Evolutionary conservation across 306 rosid species (phyloP), one percentile per base, ranked within the genome.

Genomic region (Neltuma alba): DNA sequence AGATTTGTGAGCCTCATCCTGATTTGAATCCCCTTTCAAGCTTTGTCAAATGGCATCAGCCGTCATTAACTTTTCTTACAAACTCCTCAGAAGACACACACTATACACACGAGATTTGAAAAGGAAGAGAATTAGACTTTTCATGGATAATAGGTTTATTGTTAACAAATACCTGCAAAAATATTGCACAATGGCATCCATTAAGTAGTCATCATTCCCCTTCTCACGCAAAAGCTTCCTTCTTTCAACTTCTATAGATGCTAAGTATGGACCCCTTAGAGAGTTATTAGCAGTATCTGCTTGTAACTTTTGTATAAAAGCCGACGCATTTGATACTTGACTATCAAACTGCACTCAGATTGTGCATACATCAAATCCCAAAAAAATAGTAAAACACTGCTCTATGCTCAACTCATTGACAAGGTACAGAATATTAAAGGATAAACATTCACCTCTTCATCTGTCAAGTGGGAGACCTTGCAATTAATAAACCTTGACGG

Each of bases 161-260:
- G 31, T 18, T 30, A 33, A 12, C 28, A 42, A 12, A n/a, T 86
- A 96, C 99, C 97, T 86, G 78, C 74, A 34, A 81, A 85, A 93
- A 80, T 93, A 96, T 50, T 93, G 86, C 77, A 84, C 80, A 77
- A 96, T 78, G 77, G 72, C 85, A 78, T 85, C 94, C 88, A 93
- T 88, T 55, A 91, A 79, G 79, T 79, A 85, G 54, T 77, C 89
- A 42, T 83, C 92, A 73, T 90, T 84, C 62, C 88, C 93, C 85
- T 86, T 89, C 44, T 94, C 92, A 34, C 83, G 80, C 68, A 93
- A 73, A 83, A 85, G 91, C 85, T 83, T 90, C 82, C 92, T 89
- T 88, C 98, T 87, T 85, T 93, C 99, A 85, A 96, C 81, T 89
- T 96, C 99, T 61, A 96, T 90, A 83, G 69, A 76, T 78, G 98